phyloP scores from a whole-genome alignment of 164 flowering plant genomes.

The Stephania japonica region DNA sequence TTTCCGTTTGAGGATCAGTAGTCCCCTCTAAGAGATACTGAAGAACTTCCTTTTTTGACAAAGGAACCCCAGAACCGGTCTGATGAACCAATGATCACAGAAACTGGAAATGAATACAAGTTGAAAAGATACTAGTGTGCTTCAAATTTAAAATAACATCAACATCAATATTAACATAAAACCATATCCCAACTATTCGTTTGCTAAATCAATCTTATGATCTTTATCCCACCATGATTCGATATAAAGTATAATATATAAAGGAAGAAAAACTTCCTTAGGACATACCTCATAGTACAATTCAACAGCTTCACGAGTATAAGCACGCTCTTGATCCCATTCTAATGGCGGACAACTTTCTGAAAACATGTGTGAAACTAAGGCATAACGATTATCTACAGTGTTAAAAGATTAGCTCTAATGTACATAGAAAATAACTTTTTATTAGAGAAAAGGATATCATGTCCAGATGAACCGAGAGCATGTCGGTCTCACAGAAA shows the following conservation, averaged over 20 bases:
- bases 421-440: background rate
- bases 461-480: conserved; percentile 72
- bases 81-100: conserved; percentile 25
- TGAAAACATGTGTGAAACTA: conserved; percentile 86
- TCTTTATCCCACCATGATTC: background rate
- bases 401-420: background rate
- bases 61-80: conserved; percentile 52
- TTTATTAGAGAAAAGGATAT: conserved; percentile 56
- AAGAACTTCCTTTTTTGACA: conserved; percentile 47
- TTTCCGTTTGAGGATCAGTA: conserved; percentile 49
- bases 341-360: conserved; percentile 67
- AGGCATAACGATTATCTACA: conserved; percentile 26
- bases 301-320: conserved; percentile 74
- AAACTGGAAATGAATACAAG: background rate
- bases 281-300: conserved; percentile 72
- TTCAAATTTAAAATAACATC: background rate
- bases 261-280: background rate
- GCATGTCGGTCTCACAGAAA: conserved; percentile 90
- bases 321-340: conserved; percentile 71
- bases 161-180: background rate
- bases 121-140: background rate
- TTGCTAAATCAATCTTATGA: background rate
- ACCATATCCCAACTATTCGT: background rate
- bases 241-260: background rate
- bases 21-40: conserved; percentile 65